Evolutionary conservation across 129 eudicot species (phyloP).

Genomic region (Artemisia tridentata): DNA sequence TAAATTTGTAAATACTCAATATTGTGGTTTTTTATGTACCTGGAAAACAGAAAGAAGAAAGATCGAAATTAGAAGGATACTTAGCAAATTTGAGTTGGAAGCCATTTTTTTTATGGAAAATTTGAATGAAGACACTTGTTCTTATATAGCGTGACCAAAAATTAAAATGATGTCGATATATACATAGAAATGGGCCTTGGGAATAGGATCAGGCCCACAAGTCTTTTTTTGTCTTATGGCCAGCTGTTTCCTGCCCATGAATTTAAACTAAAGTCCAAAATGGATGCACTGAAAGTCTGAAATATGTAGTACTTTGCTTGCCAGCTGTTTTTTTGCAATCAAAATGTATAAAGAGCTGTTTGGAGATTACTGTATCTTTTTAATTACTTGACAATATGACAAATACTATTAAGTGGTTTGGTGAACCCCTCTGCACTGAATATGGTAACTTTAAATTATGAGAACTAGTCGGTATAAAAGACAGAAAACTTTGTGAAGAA

Average conservation of each 20-base stretch:
- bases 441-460: too few relatives aligned
- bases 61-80: constrained; percentile 29
- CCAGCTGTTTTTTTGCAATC: constrained; percentile 20
- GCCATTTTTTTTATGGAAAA: constrained; percentile 38
- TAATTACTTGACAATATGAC: background rate
- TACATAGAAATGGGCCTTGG: background rate
- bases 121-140: background rate
- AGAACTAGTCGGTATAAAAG: too few relatives aligned
- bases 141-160: background rate
- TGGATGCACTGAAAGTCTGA: too few relatives aligned
- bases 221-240: background rate
- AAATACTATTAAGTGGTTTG: too few relatives aligned
- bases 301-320: background rate
- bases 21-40: constrained; percentile 27
- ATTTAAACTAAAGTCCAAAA: too few relatives aligned
- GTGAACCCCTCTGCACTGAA: too few relatives aligned
- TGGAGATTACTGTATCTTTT: too few relatives aligned
- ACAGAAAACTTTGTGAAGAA: too few relatives aligned
- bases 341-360: too few relatives aligned
- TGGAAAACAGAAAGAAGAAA: constrained; percentile 38
- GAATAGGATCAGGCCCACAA: background rate
- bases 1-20: too few relatives aligned
- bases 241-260: constrained; percentile 4
- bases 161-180: too few relatives aligned
- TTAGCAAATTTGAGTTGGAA: constrained; percentile 23